Evolutionary conservation across 1,139 yeast species (phyloP), one percentile per base, ranked within the genome.

Genomic region (Arxiozyma slooffiae): DNA sequence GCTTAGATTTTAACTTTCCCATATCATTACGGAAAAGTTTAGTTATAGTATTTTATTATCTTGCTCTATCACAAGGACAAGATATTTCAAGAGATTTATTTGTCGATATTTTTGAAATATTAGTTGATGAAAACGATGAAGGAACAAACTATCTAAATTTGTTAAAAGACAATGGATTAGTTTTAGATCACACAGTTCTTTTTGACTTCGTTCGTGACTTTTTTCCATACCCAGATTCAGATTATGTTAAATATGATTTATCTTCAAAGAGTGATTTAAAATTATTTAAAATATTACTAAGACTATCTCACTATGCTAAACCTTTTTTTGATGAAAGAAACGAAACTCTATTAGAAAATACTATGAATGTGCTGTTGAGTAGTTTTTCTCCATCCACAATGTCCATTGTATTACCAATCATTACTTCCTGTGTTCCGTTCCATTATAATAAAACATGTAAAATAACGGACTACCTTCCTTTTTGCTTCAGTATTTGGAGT

Each of bases 1-100:
- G 96, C 80, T 69, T 89, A 54, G 88, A 88, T 64, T 82, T 85
- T 60, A 86, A 84, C 50, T 76, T 92, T 73, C 97, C 98, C 0
- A 60, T 88, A 20, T 62, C 73, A 1, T 70, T 82, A 46, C 75
- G 92, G 52, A 73, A 81, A 36, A 72, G 78, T 3, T 74, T 92
- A 49, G 81, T 89, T 0, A 73, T 75, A 52, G 85, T 88, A 1
- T 90, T 81, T 62, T 90, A 81, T 62, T 79, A 87, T 16, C 72
- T 92, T 37, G 76, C 89, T 41, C 70, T 89, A 38, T 78, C 85
- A 1, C 79, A 92, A 44, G 92, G 95, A 7, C 96, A 89, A 60
- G 77, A 76, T 42, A 66, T 83, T 36, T 79, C 81, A 52, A 67
- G 84, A 49, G 77, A 75, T 47, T 73, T 82, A 50, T 86, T 84